Conservation (phyloP, 192 early-diverging fungal genomes). For the Podila verticillata region DNA sequence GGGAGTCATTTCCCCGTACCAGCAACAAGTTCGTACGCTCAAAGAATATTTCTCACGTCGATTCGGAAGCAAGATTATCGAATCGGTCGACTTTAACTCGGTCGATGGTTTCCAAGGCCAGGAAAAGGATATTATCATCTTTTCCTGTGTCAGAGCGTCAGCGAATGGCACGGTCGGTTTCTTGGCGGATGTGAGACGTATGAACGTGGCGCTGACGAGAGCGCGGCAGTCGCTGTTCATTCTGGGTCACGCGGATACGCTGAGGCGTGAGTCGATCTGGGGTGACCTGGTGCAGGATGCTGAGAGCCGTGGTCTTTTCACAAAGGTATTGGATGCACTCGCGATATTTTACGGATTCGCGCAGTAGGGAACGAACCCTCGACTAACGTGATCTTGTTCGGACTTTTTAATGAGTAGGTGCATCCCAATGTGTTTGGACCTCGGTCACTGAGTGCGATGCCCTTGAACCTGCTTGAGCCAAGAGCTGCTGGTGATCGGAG, state of each 20-base stretch:
- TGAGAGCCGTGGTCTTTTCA: slow-evolving; percentile 49
- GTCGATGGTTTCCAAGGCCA: slow-evolving; percentile 98
- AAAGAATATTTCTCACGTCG: slow-evolving; percentile 67
- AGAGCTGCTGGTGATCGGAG: slow-evolving; percentile 8
- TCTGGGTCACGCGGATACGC: slow-evolving; percentile 73
- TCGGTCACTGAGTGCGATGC: slow-evolving; percentile 4
- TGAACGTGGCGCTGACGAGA: slow-evolving; percentile 93
- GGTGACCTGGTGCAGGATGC: slow-evolving; percentile 77
- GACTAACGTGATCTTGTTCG: neutral
- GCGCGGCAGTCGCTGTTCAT: slow-evolving; percentile 87
- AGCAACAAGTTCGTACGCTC: slow-evolving; percentile 81
- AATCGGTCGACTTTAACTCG: slow-evolving; percentile 91
- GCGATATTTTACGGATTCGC: neutral
- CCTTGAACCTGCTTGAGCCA: slow-evolving; percentile 20
- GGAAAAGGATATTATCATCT: slow-evolving; percentile 97
- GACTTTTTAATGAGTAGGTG: slow-evolving; percentile 3
- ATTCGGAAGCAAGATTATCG: slow-evolving; percentile 71
- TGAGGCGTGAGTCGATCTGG: slow-evolving; percentile 77
- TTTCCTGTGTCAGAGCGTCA: slow-evolving; percentile 90
- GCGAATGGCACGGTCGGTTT: slow-evolving; percentile 77
- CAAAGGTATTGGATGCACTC: slow-evolving; percentile 22
- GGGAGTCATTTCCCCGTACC: slow-evolving; percentile 95
- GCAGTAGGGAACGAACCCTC: neutral
- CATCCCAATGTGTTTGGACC: slow-evolving; percentile 21
- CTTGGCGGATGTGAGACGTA: slow-evolving; percentile 81